These are phyloP conservation scores for Penicillium sp. DNA, from an alignment of 2,329 filamentous ascomycete species.

Conservation along the genomic window DNA sequence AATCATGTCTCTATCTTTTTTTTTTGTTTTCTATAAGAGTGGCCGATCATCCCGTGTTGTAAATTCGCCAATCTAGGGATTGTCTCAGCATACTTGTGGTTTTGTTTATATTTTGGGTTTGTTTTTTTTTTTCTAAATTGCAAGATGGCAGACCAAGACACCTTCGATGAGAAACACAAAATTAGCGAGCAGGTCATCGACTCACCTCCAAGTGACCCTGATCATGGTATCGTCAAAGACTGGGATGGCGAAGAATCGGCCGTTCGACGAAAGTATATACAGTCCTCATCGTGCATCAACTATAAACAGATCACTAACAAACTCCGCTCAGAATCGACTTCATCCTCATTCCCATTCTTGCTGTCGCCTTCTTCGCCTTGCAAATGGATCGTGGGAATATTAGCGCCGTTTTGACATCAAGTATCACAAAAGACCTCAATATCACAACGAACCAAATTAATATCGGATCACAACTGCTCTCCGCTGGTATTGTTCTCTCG, in stretches of 20 bases:
- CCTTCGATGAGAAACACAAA: constrained; percentile 10
- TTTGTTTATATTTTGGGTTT: neutral
- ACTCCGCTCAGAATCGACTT: constrained; percentile 25
- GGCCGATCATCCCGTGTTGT: neutral
- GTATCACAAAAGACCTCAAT: constrained; percentile 51
- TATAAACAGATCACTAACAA: neutral
- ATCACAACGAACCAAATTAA: constrained; percentile 56
- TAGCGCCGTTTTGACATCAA: constrained; percentile 54
- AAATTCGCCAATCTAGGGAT: neutral
- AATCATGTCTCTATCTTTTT: neutral
- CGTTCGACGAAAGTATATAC: constrained; percentile 23
- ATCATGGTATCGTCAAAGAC: constrained; percentile 24
- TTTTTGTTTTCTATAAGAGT: neutral
- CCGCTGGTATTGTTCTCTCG: constrained; percentile 50
- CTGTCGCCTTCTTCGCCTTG: constrained; percentile 30
- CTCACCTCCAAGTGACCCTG: constrained; percentile 13
- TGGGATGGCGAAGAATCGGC: constrained; percentile 29
- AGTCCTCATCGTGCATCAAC: neutral
- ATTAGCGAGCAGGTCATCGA: constrained; percentile 12
- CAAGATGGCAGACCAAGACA: neutral
- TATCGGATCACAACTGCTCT: constrained; percentile 53
- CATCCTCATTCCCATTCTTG: constrained; percentile 31
- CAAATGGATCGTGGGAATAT: constrained; percentile 43
- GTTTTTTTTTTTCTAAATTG: neutral
- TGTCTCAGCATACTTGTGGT: no score